Base-by-base conservation (phyloP, 73 alveolate species). In the Paraurostyla sp. region DNA sequence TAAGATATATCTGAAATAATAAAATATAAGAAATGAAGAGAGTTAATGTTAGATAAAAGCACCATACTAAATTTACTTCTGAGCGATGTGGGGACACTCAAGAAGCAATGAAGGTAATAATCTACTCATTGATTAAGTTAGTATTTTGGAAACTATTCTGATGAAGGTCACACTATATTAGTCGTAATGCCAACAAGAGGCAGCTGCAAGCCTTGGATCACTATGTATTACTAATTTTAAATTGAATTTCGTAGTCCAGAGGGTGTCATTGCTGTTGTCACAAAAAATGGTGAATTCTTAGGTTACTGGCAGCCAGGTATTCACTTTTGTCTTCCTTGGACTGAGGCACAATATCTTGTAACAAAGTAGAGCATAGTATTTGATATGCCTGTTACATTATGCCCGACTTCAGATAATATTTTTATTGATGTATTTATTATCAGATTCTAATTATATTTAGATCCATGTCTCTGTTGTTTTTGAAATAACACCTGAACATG, bases 321-420 rank as follows among this genome's bases (percentile, higher is more conserved):
- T 42, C 95, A 90, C 40, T 82, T 60, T 65, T 90, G 95, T 51
- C 27, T 90, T 83, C 92, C 95, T 13, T 90, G 93, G 93, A 90
- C 95, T 42, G 83, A 90, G 43, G 83, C 89, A 20, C 73, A 83
- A 27, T 90, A 75, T 78, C 50, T 90, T 76, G 86, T 90, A 23
- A 90, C 95, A 9, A 49, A 85, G 63, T 73, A 90, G 68, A 68
- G 46, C 45, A 63, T 90, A 38, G 89, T 80, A 45, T 90, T 82
- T 59, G 95, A 90, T 45, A 60, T 69, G 60, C 95, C 95, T 27
- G 87, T 90, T 22, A 50, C 92, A 40, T 60, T 59, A 54, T 90
- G 95, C 71, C 95, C 95, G 9, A 90, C 95, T 0, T 63, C 83
- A 9, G 94, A 89, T 71, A 89, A 89, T 75, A 80, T 89, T n/a